Conservation (phyloP, 2,329 filamentous ascomycete species). For the Colletotrichum limetticola region DNA sequence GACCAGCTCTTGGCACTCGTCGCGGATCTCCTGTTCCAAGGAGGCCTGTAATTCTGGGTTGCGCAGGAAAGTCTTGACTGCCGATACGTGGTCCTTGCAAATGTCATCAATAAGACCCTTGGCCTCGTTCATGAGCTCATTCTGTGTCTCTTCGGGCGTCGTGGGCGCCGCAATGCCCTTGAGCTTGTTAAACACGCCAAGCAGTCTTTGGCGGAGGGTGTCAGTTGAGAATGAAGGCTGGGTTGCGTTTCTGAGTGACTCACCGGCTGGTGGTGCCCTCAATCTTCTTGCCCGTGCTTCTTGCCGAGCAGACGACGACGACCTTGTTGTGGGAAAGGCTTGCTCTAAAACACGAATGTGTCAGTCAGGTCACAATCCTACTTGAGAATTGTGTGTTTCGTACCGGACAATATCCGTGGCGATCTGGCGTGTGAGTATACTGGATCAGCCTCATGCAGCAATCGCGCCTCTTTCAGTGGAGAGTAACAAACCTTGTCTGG, state of each 20-base stretch:
- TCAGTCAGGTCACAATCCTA: slow-evolving; percentile 32
- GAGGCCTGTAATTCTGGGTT: slow-evolving; percentile 65
- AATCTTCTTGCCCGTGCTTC: slow-evolving; percentile 92
- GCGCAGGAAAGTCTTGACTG: slow-evolving; percentile 72
- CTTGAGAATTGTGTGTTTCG: slow-evolving; percentile 18
- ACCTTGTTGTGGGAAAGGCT: slow-evolving; percentile 77
- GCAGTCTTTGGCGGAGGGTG: slow-evolving; percentile 51
- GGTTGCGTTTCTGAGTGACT: slow-evolving; percentile 52
- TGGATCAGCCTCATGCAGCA: slow-evolving; percentile 40
- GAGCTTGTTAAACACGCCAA: slow-evolving; percentile 70
- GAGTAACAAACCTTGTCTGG: slow-evolving; percentile 68
- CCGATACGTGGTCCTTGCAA: slow-evolving; percentile 81
- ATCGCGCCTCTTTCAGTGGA: slow-evolving; percentile 27
- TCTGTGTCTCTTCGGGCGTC: slow-evolving; percentile 63
- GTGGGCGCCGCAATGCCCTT: slow-evolving; percentile 63
- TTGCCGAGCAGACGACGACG: slow-evolving; percentile 93
- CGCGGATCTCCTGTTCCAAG: slow-evolving; percentile 75
- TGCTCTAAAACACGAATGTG: slow-evolving; percentile 52
- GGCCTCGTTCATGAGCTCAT: slow-evolving; percentile 70
- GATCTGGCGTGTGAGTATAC: slow-evolving; percentile 52
- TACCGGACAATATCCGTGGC: slow-evolving; percentile 77
- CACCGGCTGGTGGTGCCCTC: slow-evolving; percentile 96
- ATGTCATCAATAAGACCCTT: slow-evolving; percentile 83
- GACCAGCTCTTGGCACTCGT: slow-evolving; percentile 82
- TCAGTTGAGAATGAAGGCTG: slow-evolving; percentile 3